Percentiles rank a stretch among this genome's conserved stretches.
These are phyloP conservation scores for Fusarium sp. DNA, from an alignment of 2,329 filamentous ascomycete genomes.

Conservation along the genomic window DNA sequence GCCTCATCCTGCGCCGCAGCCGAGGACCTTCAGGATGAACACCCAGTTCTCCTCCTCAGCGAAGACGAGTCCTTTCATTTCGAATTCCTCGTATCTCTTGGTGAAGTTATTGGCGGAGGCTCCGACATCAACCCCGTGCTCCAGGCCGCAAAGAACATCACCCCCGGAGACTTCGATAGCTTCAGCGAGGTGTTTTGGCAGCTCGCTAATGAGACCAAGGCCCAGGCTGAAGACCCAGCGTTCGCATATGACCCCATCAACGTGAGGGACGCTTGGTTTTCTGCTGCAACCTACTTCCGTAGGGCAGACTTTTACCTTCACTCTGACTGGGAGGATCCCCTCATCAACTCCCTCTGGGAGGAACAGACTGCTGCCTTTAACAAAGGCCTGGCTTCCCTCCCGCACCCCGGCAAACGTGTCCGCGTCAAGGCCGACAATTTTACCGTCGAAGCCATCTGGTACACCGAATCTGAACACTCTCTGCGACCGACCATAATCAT, in stretches of 20 bases:
- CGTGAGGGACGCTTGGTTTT: slow-evolving; percentile 46
- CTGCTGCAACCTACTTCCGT: slow-evolving; percentile 55
- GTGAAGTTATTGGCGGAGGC: neutral
- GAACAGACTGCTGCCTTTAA: slow-evolving; percentile 51
- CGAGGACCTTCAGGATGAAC: neutral
- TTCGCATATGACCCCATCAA: slow-evolving; percentile 38
- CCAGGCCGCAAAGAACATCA: slow-evolving; percentile 41
- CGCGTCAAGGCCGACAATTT: slow-evolving; percentile 45
- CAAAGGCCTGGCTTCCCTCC: slow-evolving; percentile 49
- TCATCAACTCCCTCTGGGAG: slow-evolving; percentile 52
- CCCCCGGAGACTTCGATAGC: slow-evolving; percentile 37
- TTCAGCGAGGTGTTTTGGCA: slow-evolving; percentile 35
- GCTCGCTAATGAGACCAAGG: slow-evolving; percentile 38
- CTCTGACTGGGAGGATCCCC: slow-evolving; percentile 52
- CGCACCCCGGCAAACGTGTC: slow-evolving; percentile 49
- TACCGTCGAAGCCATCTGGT: slow-evolving; percentile 51
- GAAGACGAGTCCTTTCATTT: slow-evolving; percentile 1
- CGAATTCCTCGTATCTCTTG: neutral
- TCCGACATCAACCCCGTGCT: slow-evolving; percentile 48
- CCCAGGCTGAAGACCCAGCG: slow-evolving; percentile 31
- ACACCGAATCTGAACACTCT: slow-evolving; percentile 28
- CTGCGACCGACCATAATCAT: slow-evolving; percentile 52
- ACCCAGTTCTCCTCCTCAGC: neutral
- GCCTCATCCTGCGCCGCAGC: neutral
- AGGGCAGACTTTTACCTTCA: slow-evolving; percentile 55